These are phyloP conservation scores for Botrytis byssoidea DNA, from an alignment of 2,329 filamentous ascomycete genomes.

Conservation along the genomic window DNA sequence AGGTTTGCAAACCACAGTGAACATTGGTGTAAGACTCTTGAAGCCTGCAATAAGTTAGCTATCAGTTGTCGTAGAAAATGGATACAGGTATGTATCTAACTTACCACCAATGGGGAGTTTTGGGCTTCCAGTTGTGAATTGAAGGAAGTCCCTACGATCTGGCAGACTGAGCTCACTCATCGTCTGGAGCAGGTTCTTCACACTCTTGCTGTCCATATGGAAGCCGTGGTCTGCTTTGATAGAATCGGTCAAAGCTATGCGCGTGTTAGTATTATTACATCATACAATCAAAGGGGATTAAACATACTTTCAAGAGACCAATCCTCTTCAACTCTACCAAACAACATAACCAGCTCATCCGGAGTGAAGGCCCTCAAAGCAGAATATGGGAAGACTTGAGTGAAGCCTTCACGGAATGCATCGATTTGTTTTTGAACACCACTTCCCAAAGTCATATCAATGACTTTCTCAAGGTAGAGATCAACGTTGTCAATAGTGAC, in stretches of 20 bases:
- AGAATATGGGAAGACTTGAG: slow-evolving; percentile 92
- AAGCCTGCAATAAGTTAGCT: slow-evolving; percentile 65
- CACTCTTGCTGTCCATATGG: slow-evolving; percentile 96
- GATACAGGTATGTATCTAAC: slow-evolving; percentile 38
- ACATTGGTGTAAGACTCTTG: slow-evolving; percentile 95
- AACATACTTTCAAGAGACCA: slow-evolving; percentile 94
- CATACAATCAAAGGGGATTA: not conserved
- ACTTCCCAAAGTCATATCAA: slow-evolving; percentile 86
- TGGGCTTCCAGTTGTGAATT: slow-evolving; percentile 96
- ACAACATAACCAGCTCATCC: slow-evolving; percentile 90
- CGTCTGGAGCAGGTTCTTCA: slow-evolving; percentile 86
- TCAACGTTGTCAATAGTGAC: slow-evolving; percentile 93
- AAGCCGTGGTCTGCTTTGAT: slow-evolving; percentile 98
- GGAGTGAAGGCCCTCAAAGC: slow-evolving; percentile 92
- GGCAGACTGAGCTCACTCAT: slow-evolving; percentile 82
- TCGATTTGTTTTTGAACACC: slow-evolving; percentile 88
- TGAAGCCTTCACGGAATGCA: slow-evolving; percentile 87
- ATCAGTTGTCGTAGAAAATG: not conserved
- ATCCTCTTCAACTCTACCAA: slow-evolving; percentile 89
- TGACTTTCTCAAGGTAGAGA: slow-evolving; percentile 80
- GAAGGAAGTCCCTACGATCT: slow-evolving; percentile 87
- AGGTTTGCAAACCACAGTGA: slow-evolving; percentile 98
- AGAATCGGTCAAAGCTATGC: slow-evolving; percentile 84
- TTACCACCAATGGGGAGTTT: slow-evolving; percentile 97
- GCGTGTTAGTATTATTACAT: slow-evolving; percentile 25